Evolutionary conservation across 192 early-diverging fungal genomes (phyloP), one percentile per base, ranked within the genome.

Genomic region (Phycomyces blakesleeanus): DNA sequence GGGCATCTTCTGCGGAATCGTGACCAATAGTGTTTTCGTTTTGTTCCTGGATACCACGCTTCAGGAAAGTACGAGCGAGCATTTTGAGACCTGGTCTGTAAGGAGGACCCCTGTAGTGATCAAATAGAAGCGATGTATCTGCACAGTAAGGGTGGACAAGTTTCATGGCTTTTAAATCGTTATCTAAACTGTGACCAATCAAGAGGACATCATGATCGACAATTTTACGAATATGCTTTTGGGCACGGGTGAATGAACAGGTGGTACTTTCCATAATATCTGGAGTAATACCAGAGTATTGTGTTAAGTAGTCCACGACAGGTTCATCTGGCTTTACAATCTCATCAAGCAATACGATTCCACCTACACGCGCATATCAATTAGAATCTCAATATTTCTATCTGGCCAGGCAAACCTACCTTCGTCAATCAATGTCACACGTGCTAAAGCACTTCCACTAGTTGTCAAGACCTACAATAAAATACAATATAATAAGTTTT

Each of bases 1-100:
- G 57, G 14, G 89, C 86, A 82, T 91, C 89, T 66, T 89, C 85
- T 20, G 75, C 64, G 59, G 81, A 81, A 71, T 89, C 87, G 77
- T 91, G 89, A 38, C 89, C 87, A 53, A 67, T 61, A 3, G 27
- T 37, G 18, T 26, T 49, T 42, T 64, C 53, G 8, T 64, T 64
- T 7, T 54, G 51, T 16, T 62, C 59, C 57, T 91, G 89, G 63
- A 91, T 89, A 14, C 60, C 26, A 42, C 82, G 72, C 9, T 80
- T 67, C 8, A 91, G 63, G 54, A 79, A 71, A 41, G 69, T 68
- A 14, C 81, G 69, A 4, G 81, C 56, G 1, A 91, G 74, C 63
- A 71, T 59, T 40, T 79, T 75, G 15, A 91, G 71, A 11, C 76
- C 69, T 6, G 84, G 81, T 27, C 81, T 73, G 22, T 69, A 76